Evolutionary conservation across 495 filamentous ascomycete species (phyloP).

Genomic region (Penicillium taxi): DNA sequence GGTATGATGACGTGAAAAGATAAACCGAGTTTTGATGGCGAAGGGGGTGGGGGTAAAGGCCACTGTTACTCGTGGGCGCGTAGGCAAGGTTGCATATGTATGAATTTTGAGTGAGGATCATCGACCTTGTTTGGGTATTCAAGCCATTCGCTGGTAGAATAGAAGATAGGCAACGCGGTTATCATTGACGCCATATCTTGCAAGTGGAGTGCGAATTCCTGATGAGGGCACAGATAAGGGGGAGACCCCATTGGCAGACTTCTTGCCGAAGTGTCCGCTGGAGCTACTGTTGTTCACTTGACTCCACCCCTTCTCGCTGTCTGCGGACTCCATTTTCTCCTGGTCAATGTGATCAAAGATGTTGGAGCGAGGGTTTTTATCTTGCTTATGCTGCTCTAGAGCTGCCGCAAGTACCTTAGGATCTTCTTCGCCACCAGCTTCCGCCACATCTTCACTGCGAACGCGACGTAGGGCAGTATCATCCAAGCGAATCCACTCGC

Average conservation of each 20-base stretch:
- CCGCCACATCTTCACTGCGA: conserved; percentile 81
- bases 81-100: too few species aligned
- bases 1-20: conserved; percentile 11
- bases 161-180: conserved; percentile 95
- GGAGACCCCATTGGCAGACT: conserved; percentile 61
- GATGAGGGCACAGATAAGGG: conserved; percentile 40
- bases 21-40: conserved; percentile 1
- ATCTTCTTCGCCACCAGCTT: conserved; percentile 73
- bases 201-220: conserved; percentile 52
- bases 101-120: too few species aligned
- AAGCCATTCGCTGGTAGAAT: conserved; percentile 77
- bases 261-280: conserved; percentile 42
- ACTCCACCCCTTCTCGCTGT: conserved; percentile 71
- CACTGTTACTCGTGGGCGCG: too few species aligned
- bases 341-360: conserved; percentile 64
- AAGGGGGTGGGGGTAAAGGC: conserved; percentile 3
- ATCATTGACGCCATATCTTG: conserved; percentile 69
- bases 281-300: conserved; percentile 61
- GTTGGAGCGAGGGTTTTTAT: conserved; percentile 50
- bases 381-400: conserved; percentile 56
- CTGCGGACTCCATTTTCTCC: conserved; percentile 49
- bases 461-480: conserved; percentile 86
- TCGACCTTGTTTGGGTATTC: conserved; percentile 3
- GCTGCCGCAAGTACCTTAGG: conserved; percentile 58
- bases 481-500: conserved; percentile 92